A percentile compares a stretch with the other conserved stretches of the same genome.
These are phyloP conservation scores for Paramecium biaurelia DNA, from an alignment of 73 alveolate genomes.

Conservation along the genomic window DNA sequence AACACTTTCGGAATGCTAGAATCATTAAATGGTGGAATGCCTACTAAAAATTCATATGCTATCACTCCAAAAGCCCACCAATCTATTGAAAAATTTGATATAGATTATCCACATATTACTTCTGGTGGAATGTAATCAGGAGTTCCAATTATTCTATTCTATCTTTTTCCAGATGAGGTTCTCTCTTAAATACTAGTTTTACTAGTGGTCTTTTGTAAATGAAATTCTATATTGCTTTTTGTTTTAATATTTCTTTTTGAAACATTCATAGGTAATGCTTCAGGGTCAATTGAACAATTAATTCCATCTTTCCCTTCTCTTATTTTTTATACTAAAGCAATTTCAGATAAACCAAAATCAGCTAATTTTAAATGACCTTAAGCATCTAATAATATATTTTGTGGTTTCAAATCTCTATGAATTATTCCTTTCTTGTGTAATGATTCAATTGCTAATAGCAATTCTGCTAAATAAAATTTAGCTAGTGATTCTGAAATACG, in stretches of 20 bases:
- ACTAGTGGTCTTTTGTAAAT: background rate
- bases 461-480: conserved; percentile 74
- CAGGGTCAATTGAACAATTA: background rate
- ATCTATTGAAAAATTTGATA: conserved; percentile 57
- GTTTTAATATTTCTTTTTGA: background rate
- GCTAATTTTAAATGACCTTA: conserved; percentile 73
- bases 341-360: conserved; percentile 77
- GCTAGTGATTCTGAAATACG: conserved; percentile 68
- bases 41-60: conserved; percentile 73
- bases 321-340: conserved; percentile 48
- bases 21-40: conserved; percentile 76
- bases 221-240: background rate
- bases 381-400: conserved; percentile 70
- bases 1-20: conserved; percentile 56
- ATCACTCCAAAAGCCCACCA: conserved; percentile 84
- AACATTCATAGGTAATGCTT: background rate
- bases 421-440: conserved; percentile 71
- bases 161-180: conserved; percentile 18
- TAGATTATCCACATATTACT: conserved; percentile 53
- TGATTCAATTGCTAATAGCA: conserved; percentile 68
- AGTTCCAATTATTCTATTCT: conserved; percentile 57
- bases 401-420: conserved; percentile 79
- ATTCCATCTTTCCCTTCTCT: conserved; percentile 26
- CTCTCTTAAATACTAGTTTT: background rate
- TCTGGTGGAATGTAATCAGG: conserved; percentile 65